Percentiles rank a stretch among this genome's conserved stretches.
Conservation (phyloP, 257 asterid genomes). For the Rehmannia glutinosa region DNA sequence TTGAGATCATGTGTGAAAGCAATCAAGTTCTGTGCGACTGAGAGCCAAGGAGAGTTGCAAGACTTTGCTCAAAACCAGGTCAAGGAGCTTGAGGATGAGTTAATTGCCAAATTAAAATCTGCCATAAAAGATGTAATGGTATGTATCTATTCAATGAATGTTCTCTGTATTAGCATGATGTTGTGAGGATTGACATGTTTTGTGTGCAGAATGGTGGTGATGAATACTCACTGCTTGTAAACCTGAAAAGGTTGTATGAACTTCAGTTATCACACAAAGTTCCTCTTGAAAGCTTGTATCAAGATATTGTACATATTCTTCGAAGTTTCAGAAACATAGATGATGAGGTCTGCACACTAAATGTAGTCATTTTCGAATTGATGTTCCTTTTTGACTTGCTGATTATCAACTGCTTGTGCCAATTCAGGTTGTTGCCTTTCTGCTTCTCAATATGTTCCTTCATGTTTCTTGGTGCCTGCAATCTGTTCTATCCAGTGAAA, state of each 20-base stretch:
- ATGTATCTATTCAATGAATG: conserved; percentile 16
- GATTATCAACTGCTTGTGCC: conserved; percentile 20
- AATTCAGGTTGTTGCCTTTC: conserved; percentile 69
- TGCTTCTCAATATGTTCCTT: conserved; percentile 93
- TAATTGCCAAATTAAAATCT: conserved; percentile 63
- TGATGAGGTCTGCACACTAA: conserved; percentile 60
- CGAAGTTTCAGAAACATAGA: conserved; percentile 68
- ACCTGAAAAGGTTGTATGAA: conserved; percentile 87
- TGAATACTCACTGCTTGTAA: conserved; percentile 81
- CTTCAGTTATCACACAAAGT: conserved; percentile 66
- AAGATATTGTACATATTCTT: conserved; percentile 59
- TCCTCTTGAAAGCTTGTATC: conserved; percentile 63
- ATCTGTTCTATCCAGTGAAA: conserved; percentile 53
- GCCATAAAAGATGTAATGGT: conserved; percentile 86
- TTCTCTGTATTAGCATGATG: conserved; percentile 14
- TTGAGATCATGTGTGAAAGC: conserved; percentile 89
- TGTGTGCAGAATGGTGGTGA: conserved; percentile 87
- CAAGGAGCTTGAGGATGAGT: conserved; percentile 80
- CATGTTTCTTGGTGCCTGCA: conserved; percentile 88
- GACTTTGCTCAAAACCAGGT: conserved; percentile 74
- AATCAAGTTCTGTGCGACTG: conserved; percentile 73
- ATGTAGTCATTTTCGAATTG: background rate
- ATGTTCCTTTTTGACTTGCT: conserved; percentile 8
- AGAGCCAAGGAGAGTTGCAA: conserved; percentile 85
- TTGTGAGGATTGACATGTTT: conserved; percentile 24